phyloP scores from a whole-genome alignment of 306 rosid species.

The Crataegus laevigata region DNA sequence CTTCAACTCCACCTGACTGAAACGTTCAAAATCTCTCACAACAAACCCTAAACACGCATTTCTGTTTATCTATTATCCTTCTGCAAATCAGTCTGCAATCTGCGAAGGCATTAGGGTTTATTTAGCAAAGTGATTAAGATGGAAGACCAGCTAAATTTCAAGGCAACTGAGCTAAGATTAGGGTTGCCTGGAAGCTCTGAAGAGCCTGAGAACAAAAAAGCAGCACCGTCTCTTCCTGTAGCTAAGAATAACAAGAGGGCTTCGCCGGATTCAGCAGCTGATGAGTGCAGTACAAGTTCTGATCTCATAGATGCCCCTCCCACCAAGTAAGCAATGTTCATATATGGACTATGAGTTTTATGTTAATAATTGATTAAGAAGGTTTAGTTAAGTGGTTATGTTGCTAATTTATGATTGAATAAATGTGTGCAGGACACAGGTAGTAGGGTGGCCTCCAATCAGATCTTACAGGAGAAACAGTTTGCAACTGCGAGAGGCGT shows the following conservation, averaged over 20 bases:
- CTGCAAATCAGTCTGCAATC: neutral
- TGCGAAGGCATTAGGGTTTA: neutral
- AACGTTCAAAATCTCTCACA: neutral
- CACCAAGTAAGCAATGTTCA: constrained; percentile 35
- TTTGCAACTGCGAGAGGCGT: constrained; percentile 39
- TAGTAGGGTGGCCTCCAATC: constrained; percentile 96
- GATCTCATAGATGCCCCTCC: constrained; percentile 29
- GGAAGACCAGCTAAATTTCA: constrained; percentile 36
- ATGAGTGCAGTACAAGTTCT: constrained; percentile 20
- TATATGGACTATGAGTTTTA: neutral
- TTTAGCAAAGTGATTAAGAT: constrained; percentile 3
- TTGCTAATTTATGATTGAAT: neutral
- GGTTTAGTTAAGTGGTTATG: neutral
- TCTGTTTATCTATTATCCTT: neutral
- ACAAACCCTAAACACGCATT: neutral
- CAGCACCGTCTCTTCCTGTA: neutral
- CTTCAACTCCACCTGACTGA: neutral
- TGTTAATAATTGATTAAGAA: neutral
- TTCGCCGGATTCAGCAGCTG: constrained; percentile 24
- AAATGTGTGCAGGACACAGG: constrained; percentile 47
- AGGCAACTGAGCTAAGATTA: constrained; percentile 57
- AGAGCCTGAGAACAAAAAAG: constrained; percentile 18
- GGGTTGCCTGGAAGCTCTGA: constrained; percentile 51
- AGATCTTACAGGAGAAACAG: constrained; percentile 55
- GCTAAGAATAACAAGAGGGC: constrained; percentile 48